Percentiles rank a stretch among this genome's conserved stretches.
These are phyloP conservation scores for Suhomyces kilbournensis DNA, from an alignment of 805 yeast genomes.

Conservation along the genomic window DNA sequence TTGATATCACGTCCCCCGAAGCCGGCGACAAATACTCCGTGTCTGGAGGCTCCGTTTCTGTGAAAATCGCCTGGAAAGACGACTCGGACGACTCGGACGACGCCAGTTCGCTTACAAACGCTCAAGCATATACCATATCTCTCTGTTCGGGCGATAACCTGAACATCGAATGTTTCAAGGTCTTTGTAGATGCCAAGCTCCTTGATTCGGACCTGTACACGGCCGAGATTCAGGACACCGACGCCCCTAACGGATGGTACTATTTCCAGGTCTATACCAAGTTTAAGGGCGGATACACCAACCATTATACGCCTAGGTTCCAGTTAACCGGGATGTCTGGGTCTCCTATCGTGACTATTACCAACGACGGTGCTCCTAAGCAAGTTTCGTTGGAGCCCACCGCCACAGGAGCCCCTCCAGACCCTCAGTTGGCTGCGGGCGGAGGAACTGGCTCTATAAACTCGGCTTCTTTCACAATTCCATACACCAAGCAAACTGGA, in stretches of 20 bases:
- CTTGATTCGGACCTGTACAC: conserved; percentile 30
- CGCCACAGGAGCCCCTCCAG: conserved; percentile 40
- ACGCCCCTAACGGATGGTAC: conserved; percentile 64
- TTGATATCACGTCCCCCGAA: conserved; percentile 42
- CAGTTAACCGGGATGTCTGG: conserved; percentile 72
- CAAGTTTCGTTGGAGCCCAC: conserved; percentile 18
- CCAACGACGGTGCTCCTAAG: conserved; percentile 5
- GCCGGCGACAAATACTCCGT: conserved; percentile 39
- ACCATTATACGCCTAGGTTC: conserved; percentile 70
- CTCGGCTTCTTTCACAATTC: conserved; percentile 55
- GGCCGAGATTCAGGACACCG: conserved; percentile 41
- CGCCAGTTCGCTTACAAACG: conserved; percentile 44
- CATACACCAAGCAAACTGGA: conserved; percentile 81
- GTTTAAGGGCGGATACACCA: conserved; percentile 38
- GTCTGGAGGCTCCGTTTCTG: conserved; percentile 30
- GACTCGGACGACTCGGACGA: conserved; percentile 43
- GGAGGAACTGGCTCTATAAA: conserved; percentile 16
- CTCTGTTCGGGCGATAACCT: conserved; percentile 69
- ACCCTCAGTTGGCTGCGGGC: conserved; percentile 29
- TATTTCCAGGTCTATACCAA: conserved; percentile 66
- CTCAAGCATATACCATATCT: conserved; percentile 46
- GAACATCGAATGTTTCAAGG: conserved; percentile 39
- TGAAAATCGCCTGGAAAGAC: conserved; percentile 50
- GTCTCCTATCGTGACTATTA: conserved; percentile 22
- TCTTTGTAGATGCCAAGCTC: conserved; percentile 22